A percentile compares a stretch with the other conserved stretches of the same genome.
These are phyloP conservation scores for Skeletonema grethae DNA, from an alignment of 108 stramenopile genomes.

Conservation along the genomic window DNA sequence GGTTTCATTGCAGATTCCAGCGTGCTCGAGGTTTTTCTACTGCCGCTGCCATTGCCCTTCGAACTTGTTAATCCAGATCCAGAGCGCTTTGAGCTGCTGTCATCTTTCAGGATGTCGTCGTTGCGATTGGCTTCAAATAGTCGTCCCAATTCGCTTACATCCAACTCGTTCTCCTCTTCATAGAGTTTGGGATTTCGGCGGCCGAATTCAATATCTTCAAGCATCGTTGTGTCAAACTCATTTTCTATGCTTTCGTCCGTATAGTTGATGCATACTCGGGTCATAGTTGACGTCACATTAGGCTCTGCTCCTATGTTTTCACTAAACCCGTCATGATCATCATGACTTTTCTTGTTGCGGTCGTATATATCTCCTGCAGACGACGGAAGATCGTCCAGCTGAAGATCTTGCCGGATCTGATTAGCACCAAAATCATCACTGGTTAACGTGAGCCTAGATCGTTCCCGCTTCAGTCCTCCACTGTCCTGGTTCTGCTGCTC, in stretches of 20 bases:
- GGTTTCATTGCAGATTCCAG: not conserved
- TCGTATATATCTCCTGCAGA: slow-evolving; percentile 6
- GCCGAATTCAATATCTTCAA: slow-evolving; percentile 35
- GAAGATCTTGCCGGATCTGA: not conserved
- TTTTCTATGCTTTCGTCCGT: slow-evolving; percentile 24
- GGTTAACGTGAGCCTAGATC: not conserved
- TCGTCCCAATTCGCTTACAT: slow-evolving; percentile 3
- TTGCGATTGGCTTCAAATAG: slow-evolving; percentile 1
- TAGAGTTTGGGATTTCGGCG: not conserved
- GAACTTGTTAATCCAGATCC: not conserved
- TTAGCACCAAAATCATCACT: slow-evolving; percentile 1
- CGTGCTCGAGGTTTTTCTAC: not conserved
- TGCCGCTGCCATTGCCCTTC: not conserved
- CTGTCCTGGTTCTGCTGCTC: not conserved
- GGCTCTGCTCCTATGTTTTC: slow-evolving; percentile 13
- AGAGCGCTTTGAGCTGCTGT: not conserved
- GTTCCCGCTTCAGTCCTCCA: not conserved
- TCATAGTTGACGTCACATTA: slow-evolving; percentile 4
- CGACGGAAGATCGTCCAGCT: slow-evolving; percentile 23
- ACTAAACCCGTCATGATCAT: slow-evolving; percentile 27
- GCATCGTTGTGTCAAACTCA: slow-evolving; percentile 25
- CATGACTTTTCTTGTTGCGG: slow-evolving; percentile 9
- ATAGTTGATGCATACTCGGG: slow-evolving; percentile 18
- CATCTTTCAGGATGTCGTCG: not conserved
- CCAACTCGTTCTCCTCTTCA: slow-evolving; percentile 10